Conservation (phyloP, 208 protist species). For the Porcisia hertigi region DNA sequence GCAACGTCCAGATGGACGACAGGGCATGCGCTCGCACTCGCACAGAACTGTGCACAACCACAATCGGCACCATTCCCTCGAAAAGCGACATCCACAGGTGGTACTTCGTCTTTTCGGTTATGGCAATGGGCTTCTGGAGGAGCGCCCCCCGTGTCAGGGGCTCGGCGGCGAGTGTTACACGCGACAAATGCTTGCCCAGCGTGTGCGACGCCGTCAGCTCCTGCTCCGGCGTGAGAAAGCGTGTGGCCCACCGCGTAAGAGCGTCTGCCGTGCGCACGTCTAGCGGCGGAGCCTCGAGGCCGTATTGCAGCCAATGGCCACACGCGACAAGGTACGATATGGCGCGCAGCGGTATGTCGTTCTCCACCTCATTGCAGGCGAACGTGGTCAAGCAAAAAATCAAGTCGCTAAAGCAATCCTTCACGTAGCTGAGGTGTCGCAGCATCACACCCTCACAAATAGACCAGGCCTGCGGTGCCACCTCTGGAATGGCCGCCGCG, state of each 20-base stretch:
- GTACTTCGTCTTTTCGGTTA: conserved; percentile 63
- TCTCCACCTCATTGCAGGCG: conserved; percentile 51
- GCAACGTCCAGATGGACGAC: conserved; percentile 59
- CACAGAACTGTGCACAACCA: conserved; percentile 67
- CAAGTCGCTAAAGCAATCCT: conserved; percentile 84
- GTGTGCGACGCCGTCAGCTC: conserved; percentile 38
- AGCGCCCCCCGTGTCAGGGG: conserved; percentile 40
- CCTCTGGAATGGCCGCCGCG: conserved; percentile 74
- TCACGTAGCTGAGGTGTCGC: conserved; percentile 59
- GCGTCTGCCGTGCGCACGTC: conserved; percentile 46
- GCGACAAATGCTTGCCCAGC: conserved; percentile 32
- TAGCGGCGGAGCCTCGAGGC: conserved; percentile 61
- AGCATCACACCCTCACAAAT: conserved; percentile 64
- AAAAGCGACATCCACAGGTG: conserved; percentile 85
- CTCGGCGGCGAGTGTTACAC: conserved; percentile 51
- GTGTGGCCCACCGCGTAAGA: conserved; percentile 57
- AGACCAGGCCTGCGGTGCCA: conserved; percentile 67
- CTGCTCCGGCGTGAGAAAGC: conserved; percentile 50
- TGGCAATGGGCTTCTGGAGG: conserved; percentile 57
- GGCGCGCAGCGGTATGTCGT: conserved; percentile 59
- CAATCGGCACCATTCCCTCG: conserved; percentile 76
- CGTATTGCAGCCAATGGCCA: conserved; percentile 85
- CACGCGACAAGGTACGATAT: conserved; percentile 78
- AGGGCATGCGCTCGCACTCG: conserved; percentile 73
- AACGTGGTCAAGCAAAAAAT: conserved; percentile 88